Conservation (phyloP, 2,329 filamentous ascomycete genomes). For the Huntiella bhutanensis region DNA sequence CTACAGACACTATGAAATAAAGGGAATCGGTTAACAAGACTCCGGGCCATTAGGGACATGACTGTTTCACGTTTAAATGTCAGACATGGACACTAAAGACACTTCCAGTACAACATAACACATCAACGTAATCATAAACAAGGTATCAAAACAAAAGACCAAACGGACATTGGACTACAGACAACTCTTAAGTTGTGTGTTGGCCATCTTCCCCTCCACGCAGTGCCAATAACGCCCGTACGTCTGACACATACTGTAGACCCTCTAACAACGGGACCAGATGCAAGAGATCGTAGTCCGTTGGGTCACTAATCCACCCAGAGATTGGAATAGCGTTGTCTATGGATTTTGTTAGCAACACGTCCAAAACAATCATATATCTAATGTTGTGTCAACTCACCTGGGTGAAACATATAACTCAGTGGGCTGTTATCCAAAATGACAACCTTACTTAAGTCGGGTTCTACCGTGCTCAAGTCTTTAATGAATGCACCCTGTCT, state of each 20-base stretch:
- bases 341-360: slow-evolving; percentile 21
- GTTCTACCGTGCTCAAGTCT: slow-evolving; percentile 86
- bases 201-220: slow-evolving; percentile 66
- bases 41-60: background rate
- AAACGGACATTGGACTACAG: background rate
- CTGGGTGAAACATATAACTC: slow-evolving; percentile 97
- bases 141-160: background rate
- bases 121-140: background rate
- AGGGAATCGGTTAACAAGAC: no score
- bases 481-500: slow-evolving; percentile 96
- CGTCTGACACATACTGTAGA: slow-evolving; percentile 90
- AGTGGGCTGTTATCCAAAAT: slow-evolving; percentile 96
- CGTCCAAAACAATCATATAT: background rate
- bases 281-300: slow-evolving; percentile 85
- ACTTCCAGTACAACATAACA: no score
- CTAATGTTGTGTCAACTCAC: slow-evolving; percentile 30
- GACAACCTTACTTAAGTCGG: slow-evolving; percentile 94
- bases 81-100: no score
- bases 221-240: slow-evolving; percentile 73
- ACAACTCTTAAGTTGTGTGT: slow-evolving; percentile 25
- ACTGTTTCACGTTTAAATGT: slow-evolving; percentile 4
- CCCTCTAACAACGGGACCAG: slow-evolving; percentile 84
- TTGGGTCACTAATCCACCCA: slow-evolving; percentile 97
- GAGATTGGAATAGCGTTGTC: slow-evolving; percentile 98
- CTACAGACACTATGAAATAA: no score